phyloP scores from a whole-genome alignment of 179 eudicot species.

The Patellifolia procumbens region DNA sequence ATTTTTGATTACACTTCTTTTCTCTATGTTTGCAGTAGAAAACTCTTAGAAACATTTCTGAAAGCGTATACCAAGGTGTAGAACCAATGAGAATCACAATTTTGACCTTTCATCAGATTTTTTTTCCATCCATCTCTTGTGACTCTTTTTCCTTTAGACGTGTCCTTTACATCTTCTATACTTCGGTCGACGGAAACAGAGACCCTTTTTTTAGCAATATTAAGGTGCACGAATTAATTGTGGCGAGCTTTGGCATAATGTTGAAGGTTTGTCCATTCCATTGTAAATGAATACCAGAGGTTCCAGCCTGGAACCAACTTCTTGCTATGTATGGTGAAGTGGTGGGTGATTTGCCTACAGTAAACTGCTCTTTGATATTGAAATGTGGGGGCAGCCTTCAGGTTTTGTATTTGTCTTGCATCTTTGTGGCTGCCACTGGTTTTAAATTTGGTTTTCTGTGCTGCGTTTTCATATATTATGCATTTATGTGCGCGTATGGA shows the following conservation, averaged over 20 bases:
- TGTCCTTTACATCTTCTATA: constrained; percentile 23
- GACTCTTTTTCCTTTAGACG: constrained; percentile 12
- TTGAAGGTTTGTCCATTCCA: constrained; percentile 18
- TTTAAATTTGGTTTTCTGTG: constrained; percentile 10
- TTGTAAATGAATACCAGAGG: constrained; percentile 18
- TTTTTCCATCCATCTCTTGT: constrained; percentile 3
- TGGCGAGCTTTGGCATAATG: constrained; percentile 30
- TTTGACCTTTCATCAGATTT: not conserved
- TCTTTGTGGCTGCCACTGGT: constrained; percentile 31
- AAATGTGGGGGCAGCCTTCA: constrained; percentile 19
- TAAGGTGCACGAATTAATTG: constrained; percentile 27
- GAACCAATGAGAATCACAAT: constrained; percentile 6
- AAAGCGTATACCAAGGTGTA: not conserved
- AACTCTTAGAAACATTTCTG: not conserved
- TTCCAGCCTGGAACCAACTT: constrained; percentile 33
- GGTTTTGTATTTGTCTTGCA: constrained; percentile 18
- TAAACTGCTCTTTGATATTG: constrained; percentile 7
- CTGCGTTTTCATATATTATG: constrained; percentile 23
- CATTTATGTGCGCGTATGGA: not conserved
- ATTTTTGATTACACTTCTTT: not conserved
- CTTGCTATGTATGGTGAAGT: not conserved
- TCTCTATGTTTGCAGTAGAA: not conserved
- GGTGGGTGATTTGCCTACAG: constrained; percentile 5
- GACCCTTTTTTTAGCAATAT: constrained; percentile 14
- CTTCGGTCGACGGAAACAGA: constrained; percentile 12